These are phyloP conservation scores for Neopestalotiopsis sp. DNA, from an alignment of 2,329 filamentous ascomycete species.

Conservation along the genomic window DNA sequence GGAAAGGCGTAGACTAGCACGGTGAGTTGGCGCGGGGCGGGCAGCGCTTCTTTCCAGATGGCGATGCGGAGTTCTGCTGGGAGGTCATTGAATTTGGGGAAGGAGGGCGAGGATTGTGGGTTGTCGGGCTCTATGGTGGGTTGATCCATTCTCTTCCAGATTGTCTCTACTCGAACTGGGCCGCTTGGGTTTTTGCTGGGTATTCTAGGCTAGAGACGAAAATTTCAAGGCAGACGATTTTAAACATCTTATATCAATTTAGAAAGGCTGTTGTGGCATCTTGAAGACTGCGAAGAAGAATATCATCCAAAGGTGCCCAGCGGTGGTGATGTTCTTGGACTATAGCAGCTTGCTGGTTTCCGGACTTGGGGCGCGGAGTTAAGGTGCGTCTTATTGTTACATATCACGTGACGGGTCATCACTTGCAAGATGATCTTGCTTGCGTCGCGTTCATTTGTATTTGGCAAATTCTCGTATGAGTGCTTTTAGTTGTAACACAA, in stretches of 20 bases:
- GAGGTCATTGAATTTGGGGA: slow-evolving; percentile 26
- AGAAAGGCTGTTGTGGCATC: no score
- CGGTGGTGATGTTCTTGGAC: neutral
- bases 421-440: no score
- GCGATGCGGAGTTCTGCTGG: slow-evolving; percentile 33
- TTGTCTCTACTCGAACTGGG: no score
- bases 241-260: no score
- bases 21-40: slow-evolving; percentile 29
- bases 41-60: slow-evolving; percentile 33
- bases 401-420: neutral
- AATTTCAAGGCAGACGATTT: no score
- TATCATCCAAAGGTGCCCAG: neutral
- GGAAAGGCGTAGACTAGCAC: slow-evolving; percentile 29
- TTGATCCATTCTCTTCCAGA: no score
- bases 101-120: neutral
- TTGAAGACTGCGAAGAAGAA: neutral
- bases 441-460: no score
- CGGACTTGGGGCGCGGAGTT: slow-evolving; percentile 1
- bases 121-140: neutral
- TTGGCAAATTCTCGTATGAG: no score
- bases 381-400: neutral
- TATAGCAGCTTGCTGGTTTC: neutral
- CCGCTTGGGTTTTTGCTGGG: no score
- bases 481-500: no score
- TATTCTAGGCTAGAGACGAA: no score